Percentiles rank a stretch among this genome's conserved stretches.
phyloP scores from a whole-genome alignment of 108 stramenopile genomes.

The Stephanodiscus triporus region DNA sequence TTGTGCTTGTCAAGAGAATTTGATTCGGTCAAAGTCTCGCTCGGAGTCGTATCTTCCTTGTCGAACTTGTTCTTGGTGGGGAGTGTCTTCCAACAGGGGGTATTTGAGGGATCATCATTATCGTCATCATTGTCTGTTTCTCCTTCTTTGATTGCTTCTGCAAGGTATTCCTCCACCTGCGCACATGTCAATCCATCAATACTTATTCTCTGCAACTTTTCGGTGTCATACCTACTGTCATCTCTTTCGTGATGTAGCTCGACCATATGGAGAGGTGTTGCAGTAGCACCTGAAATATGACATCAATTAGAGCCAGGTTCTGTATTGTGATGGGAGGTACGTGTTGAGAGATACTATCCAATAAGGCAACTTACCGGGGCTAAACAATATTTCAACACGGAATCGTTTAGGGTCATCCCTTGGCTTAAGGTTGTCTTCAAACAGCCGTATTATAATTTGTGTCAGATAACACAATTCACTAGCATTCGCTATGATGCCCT shows the following conservation, averaged over 20 bases:
- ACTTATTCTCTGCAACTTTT: constrained; percentile 63
- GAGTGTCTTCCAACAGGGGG: too few relatives aligned
- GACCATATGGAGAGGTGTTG: constrained; percentile 84
- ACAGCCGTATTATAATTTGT: constrained; percentile 94
- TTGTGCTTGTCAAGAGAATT: too few relatives aligned
- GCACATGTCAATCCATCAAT: constrained; percentile 75
- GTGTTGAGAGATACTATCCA: neutral
- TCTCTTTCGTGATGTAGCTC: constrained; percentile 73
- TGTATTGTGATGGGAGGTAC: neutral
- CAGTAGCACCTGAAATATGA: constrained; percentile 67
- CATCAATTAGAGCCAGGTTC: neutral
- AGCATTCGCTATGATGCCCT: constrained; percentile 61
- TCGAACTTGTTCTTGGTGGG: too few relatives aligned
- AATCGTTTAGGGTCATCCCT: constrained; percentile 78
- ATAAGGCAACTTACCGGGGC: constrained; percentile 47
- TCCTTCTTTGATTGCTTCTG: constrained; percentile 54
- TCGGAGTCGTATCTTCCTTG: too few relatives aligned
- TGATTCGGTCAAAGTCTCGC: too few relatives aligned
- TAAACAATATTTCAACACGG: constrained; percentile 85
- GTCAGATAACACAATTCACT: constrained; percentile 97
- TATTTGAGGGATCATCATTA: too few relatives aligned
- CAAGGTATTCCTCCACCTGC: constrained; percentile 84
- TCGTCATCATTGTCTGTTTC: constrained; percentile 6
- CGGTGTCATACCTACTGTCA: constrained; percentile 75
- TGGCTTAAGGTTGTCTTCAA: constrained; percentile 81